Base-by-base conservation (phyloP, 2,329 filamentous ascomycete genomes). In the Basipetospora chlamydospora region DNA sequence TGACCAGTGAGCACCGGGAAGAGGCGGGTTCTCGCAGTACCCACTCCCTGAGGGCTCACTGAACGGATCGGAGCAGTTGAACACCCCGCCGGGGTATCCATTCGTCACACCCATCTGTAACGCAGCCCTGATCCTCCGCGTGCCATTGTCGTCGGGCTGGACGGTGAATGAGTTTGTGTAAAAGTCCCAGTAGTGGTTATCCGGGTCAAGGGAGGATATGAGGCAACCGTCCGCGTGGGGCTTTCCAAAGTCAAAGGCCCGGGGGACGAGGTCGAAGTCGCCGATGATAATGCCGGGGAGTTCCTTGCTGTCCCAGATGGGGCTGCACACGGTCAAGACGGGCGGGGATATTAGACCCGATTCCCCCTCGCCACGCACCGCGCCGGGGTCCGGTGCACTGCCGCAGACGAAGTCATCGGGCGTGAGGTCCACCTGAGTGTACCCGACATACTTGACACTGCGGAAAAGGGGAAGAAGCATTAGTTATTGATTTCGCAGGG, bases 111-210 rank as follows among this genome's bases (percentile, higher is more conserved):
- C 30, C n/a, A 33, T 17, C 16, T 33, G 18, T 13, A 33, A 10
- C 16, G 11, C 11, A 12, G 30, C 21, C 9, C 16, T 22, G 18
- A 33, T 33, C 18, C 17, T 12, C 17, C 13, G 18, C 10, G 30
- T 21, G 12, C 30, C 30, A 13, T 33, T 21, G 12, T n/a, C 17
- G 7, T 11, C 30, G 8, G 23, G 7, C 11, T 33, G 18, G 12
- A 22, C 30, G 11, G 18, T 22, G 18, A 33, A 33, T 12, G 11
- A n/a, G 12, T 23, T 21, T 10, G 30, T 17, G 12, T 22, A 33
- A 15, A 33, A 22, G 30, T 33, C 23, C 30, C 30, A 33, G 16
- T 33, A 33, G 18, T 21, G 23, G 30, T 21, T 15, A n/a, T 33
- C 30, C 18, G 30, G 30, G 7, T 15, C 10, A n/a, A 33, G 12